phyloP scores from a whole-genome alignment of 257 asterid genomes.

The Penstemon eatonii region DNA sequence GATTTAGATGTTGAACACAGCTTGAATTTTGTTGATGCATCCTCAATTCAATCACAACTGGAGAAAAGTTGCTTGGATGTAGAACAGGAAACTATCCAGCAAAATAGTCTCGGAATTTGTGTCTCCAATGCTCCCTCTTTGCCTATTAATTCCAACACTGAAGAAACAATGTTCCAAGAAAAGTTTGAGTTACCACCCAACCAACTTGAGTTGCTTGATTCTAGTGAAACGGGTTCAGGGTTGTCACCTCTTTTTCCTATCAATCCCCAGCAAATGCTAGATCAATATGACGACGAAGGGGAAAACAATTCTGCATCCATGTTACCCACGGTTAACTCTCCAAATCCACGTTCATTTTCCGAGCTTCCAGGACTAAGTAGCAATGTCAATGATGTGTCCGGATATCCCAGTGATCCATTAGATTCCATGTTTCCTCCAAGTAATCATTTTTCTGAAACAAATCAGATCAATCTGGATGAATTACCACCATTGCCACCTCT shows the following conservation, averaged over 20 bases:
- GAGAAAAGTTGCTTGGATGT: constrained; percentile 33
- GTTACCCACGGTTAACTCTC: constrained; percentile 28
- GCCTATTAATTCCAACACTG: constrained; percentile 26
- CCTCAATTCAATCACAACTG: constrained; percentile 33
- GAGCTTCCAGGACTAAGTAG: constrained; percentile 36
- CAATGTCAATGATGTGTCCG: constrained; percentile 34
- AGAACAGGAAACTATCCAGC: constrained; percentile 40
- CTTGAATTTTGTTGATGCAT: constrained; percentile 26
- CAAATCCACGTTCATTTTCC: constrained; percentile 33
- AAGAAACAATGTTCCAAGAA: constrained; percentile 31
- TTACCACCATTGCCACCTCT: constrained; percentile 92
- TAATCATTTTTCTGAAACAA: constrained; percentile 35
- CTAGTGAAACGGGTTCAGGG: constrained; percentile 31
- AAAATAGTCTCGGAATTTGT: constrained; percentile 21
- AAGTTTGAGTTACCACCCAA: constrained; percentile 32
- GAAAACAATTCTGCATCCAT: constrained; percentile 24
- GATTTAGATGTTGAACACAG: constrained; percentile 35
- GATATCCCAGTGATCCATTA: constrained; percentile 31
- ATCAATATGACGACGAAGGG: constrained; percentile 34
- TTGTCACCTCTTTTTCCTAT: constrained; percentile 26
- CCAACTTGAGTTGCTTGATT: constrained; percentile 31
- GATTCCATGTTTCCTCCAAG: constrained; percentile 37
- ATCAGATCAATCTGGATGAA: constrained; percentile 45
- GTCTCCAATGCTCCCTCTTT: constrained; percentile 29
- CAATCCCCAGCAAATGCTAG: constrained; percentile 33